Base-by-base conservation (phyloP, 1,284 basidiomycete species). In the Exsudoporus floridanus region DNA sequence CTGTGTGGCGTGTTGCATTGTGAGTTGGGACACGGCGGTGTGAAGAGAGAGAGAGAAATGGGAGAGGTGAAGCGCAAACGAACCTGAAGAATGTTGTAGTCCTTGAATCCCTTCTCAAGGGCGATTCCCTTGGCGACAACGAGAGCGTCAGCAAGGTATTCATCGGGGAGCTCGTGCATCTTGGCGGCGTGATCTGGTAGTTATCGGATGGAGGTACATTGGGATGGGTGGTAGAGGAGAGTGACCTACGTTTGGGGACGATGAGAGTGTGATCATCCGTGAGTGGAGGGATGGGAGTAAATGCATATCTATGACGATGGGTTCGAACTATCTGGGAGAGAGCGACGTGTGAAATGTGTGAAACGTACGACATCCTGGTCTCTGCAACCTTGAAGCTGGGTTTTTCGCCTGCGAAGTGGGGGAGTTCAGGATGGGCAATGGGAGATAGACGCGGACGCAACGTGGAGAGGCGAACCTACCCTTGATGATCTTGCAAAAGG, bases 401-500 rank as follows among this genome's bases (percentile, higher is more conserved):
- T 31, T 84, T 82, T 38, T 86, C 81, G 46, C 83, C 84, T 88
- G 62, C n/a, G 21, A 23, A 2, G 25, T 13, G 5, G 19, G 13
- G 8, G 23, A 5, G 23, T 27, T 5, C 27, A 27, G 27, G 27
- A 27, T 27, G 27, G 10, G 28, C 5, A 38, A 21, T 5, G 4
- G 12, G 30, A 0, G 25, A 19, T 21, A 2, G 5, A 14, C 6
- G 19, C 14, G 14, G 10, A 3, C 7, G 8, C 9, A 27, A 4
- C 27, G 23, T 7, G 27, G 2, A n/a, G 0, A 4, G 6, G 27
- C 1, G 3, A 13, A 64, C 74, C 53, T 59, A 85, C 92, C 90
- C 73, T 89, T 88, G 74, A 92, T 80, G 67, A 95, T 93, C 74
- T 87, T 93, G 80, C 92, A 95, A 76, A 94, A 95, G 61, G 92